A percentile compares a stretch with the other conserved stretches of the same genome.
phyloP scores from a whole-genome alignment of 305 asterid genomes.

The Fraxinus xanthoxyloides region DNA sequence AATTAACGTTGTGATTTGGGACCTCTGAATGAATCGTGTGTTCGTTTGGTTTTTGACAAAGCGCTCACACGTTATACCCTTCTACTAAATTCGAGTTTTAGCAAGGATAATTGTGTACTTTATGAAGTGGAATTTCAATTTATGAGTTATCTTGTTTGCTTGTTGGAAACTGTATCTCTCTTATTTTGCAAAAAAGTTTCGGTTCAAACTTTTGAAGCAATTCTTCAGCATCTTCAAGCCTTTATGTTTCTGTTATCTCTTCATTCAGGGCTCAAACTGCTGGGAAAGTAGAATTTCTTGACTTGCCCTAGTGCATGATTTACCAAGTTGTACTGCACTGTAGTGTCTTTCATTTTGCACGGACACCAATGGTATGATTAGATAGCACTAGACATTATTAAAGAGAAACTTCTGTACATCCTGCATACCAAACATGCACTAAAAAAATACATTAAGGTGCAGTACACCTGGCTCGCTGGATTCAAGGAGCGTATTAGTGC shows the following conservation, averaged over 20 bases:
- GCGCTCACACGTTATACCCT: too few species aligned
- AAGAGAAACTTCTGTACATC: neutral
- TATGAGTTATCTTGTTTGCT: neutral
- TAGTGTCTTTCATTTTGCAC: neutral
- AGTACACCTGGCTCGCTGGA: constrained; percentile 31
- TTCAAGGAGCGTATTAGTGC: constrained; percentile 54
- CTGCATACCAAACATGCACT: neutral
- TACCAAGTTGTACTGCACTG: neutral
- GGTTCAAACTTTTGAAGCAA: too few species aligned
- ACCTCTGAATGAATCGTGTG: too few species aligned
- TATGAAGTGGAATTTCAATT: neutral
- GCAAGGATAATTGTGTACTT: too few species aligned
- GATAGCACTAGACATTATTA: neutral
- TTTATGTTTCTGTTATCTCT: neutral
- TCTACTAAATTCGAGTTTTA: too few species aligned
- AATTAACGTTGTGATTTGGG: neutral
- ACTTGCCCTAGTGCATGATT: neutral
- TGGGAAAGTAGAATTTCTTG: neutral
- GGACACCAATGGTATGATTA: neutral
- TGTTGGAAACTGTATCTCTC: neutral
- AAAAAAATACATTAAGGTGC: neutral
- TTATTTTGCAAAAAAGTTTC: neutral
- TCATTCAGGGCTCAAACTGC: neutral
- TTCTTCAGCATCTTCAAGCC: neutral
- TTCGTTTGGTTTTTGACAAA: too few species aligned